Base-by-base conservation (phyloP, 2,329 filamentous ascomycete species). In the Cordyceps farinosa region DNA sequence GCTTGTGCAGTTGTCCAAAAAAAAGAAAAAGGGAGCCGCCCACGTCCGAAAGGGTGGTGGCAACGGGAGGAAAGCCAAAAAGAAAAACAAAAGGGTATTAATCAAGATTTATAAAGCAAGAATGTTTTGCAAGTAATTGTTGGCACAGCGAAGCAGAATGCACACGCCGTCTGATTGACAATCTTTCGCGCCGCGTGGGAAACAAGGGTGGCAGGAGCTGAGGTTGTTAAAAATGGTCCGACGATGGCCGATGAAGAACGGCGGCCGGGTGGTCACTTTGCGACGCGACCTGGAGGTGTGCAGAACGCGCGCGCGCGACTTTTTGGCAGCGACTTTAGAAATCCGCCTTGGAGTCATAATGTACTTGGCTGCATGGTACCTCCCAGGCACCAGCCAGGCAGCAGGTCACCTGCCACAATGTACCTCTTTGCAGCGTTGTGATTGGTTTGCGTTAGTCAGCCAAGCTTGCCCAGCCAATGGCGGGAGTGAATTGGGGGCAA, bases 371-470 rank as follows among this genome's bases (percentile, higher is more conserved):
- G 22, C 15, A 45, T 11, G 45, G 73, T 76, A 70, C 54, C 64
- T 56, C 52, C 10, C 54, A 69, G 70, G 69, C 69, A 67, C 13
- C 47, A 15, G 9, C 44, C 34, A 75, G 73, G 73, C 72, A 73
- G 36, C 72, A 66, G 55, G 67, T 68, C 67, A 74, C 72, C 63
- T 65, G 62, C n/a, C 53, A 63, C 15, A 17, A 64, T 62, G 72
- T 72, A 71, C 36, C 55, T 15, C 27, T 38, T 17, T 40, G 32
- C 4, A n/a, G 30, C 3, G 1, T 44, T 65, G 44, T 72, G 61
- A 76, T 76, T 76, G 73, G 74, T 40, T 11, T 5, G 9, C 5
- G 58, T 70, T 70, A 69, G 69, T 72, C 68, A 72, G 67, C 69
- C 61, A 17, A 13, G 42, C 6, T 17, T 3, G 42, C 53, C 6